phyloP scores from a whole-genome alignment of 1,139 yeast species.

The Kurtzmaniella quercitrusa region DNA sequence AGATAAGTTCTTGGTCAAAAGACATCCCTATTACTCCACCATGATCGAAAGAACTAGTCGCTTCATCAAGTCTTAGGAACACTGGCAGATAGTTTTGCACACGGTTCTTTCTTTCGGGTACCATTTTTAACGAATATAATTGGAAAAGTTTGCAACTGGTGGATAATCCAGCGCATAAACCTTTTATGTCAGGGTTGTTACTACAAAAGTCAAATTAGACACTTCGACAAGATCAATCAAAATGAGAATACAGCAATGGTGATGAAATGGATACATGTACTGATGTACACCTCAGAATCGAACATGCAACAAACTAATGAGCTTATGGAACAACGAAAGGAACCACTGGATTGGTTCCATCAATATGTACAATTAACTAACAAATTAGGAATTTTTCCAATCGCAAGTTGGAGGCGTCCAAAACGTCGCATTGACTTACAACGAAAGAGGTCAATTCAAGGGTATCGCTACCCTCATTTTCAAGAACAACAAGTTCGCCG shows the following conservation, averaged over 20 bases:
- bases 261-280: neutral
- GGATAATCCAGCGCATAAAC: no score
- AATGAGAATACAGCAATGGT: no score
- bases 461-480: conserved; percentile 90
- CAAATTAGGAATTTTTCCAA: conserved; percentile 75
- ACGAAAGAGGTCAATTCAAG: conserved; percentile 83
- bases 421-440: conserved; percentile 70
- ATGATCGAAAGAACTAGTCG: no score
- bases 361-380: conserved; percentile 14
- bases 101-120: no score
- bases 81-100: no score
- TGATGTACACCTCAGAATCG: neutral
- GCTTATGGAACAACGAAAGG: neutral
- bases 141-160: neutral
- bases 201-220: neutral
- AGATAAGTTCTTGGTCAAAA: no score
- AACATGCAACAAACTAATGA: neutral
- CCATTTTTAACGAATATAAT: no score
- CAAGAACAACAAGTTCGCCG: conserved; percentile 63
- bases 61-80: no score
- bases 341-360: no score
- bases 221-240: neutral
- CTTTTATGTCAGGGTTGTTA: no score
- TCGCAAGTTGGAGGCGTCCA: conserved; percentile 84
- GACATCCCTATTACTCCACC: no score